A percentile compares a stretch with the other conserved stretches of the same genome.
phyloP scores from a whole-genome alignment of 2,329 filamentous ascomycete genomes.

The Nemania sp. region DNA sequence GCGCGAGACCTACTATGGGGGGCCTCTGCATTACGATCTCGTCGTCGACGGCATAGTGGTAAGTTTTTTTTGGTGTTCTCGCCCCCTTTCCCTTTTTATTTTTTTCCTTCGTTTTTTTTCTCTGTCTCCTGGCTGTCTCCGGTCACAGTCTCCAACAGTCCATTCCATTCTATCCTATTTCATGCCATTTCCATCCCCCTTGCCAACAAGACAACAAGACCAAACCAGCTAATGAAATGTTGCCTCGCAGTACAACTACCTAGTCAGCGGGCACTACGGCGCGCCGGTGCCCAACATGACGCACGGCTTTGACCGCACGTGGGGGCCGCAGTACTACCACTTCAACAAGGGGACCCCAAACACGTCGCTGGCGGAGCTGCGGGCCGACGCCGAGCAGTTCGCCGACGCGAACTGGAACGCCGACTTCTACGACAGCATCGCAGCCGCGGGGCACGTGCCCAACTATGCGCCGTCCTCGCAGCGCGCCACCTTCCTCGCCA shows the following conservation, averaged over 20 bases:
- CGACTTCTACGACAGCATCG: conserved; percentile 65
- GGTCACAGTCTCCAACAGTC: not conserved
- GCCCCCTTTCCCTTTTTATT: no score
- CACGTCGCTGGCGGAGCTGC: conserved; percentile 50
- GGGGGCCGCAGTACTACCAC: conserved; percentile 65
- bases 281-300: conserved; percentile 62
- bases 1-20: conserved; percentile 64
- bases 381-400: conserved; percentile 57
- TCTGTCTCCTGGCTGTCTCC: no score
- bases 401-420: conserved; percentile 58
- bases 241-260: conserved; percentile 32
- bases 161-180: no score
- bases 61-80: not conserved
- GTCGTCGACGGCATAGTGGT: conserved; percentile 62
- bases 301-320: conserved; percentile 65
- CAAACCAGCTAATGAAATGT: no score
- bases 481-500: conserved; percentile 55
- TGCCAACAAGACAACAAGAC: no score
- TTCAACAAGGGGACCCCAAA: conserved; percentile 60
- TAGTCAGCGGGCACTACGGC: conserved; percentile 63
- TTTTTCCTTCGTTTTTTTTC: no score
- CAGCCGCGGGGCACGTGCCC: conserved; percentile 37
- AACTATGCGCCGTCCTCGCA: conserved; percentile 57
- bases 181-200: no score
- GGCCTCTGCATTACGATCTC: conserved; percentile 64